phyloP scores from a whole-genome alignment of 768 basidiomycete species.

The Tulasnella sp. region DNA sequence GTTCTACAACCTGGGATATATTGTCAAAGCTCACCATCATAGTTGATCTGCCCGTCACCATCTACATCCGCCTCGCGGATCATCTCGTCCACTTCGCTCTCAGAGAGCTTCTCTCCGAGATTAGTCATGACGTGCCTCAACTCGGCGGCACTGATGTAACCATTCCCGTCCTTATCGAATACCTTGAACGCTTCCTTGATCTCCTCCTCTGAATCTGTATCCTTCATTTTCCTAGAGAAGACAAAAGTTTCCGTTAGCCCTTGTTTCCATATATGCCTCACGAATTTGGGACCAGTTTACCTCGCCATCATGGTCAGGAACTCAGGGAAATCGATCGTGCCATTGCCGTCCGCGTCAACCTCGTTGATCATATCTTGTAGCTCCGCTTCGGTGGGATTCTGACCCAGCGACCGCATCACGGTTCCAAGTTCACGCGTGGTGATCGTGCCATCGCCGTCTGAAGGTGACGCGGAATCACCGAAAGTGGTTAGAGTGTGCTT shows the following conservation, averaged over 20 bases:
- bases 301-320: slow-evolving; percentile 74
- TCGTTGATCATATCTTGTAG: slow-evolving; percentile 94
- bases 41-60: slow-evolving; percentile 89
- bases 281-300: neutral
- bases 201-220: slow-evolving; percentile 88
- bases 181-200: slow-evolving; percentile 95
- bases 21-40: slow-evolving; percentile 44
- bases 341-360: slow-evolving; percentile 81
- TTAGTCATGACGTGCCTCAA: slow-evolving; percentile 86
- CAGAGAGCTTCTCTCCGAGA: slow-evolving; percentile 80
- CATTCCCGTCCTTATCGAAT: slow-evolving; percentile 93
- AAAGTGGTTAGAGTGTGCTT: neutral
- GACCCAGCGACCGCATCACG: slow-evolving; percentile 86
- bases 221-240: slow-evolving; percentile 59
- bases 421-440: slow-evolving; percentile 84
- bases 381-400: slow-evolving; percentile 87
- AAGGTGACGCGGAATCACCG: neutral
- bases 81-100: slow-evolving; percentile 89
- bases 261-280: neutral
- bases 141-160: slow-evolving; percentile 78
- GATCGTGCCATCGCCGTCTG: slow-evolving; percentile 90
- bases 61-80: slow-evolving; percentile 93
- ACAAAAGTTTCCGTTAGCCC: neutral
- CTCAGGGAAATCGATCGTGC: slow-evolving; percentile 76
- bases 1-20: neutral